Conservation (phyloP, 352 stramenopile genomes). For the Globisporangium spiculum region DNA sequence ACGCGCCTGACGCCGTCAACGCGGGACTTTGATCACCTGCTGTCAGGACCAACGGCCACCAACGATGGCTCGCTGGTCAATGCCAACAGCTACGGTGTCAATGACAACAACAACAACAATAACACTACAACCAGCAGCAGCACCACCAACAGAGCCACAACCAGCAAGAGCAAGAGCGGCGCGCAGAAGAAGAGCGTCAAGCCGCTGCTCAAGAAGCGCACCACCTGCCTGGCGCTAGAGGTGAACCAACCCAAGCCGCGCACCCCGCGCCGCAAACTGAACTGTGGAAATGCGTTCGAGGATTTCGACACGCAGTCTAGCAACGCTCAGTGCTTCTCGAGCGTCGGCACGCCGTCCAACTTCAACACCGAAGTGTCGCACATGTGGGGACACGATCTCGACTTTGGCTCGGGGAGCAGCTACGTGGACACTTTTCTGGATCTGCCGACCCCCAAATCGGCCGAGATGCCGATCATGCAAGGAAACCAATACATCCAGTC, state of each 20-base stretch:
- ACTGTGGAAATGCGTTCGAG: conserved; percentile 58
- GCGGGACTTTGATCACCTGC: conserved; percentile 12
- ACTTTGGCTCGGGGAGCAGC: conserved; percentile 32
- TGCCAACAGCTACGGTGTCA: conserved; percentile 5
- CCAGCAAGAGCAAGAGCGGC: conserved; percentile 4
- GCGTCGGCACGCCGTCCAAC: conserved; percentile 70
- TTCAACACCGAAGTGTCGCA: conserved; percentile 43
- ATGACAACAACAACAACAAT: background rate
- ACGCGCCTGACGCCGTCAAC: conserved; percentile 38
- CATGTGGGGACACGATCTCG: conserved; percentile 65
- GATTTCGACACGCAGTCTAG: conserved; percentile 32
- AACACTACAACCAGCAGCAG: background rate
- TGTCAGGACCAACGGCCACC: background rate
- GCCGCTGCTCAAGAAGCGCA: conserved; percentile 62
- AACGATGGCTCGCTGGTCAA: background rate
- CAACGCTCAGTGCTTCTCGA: conserved; percentile 32
- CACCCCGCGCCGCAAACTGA: conserved; percentile 64
- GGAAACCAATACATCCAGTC: conserved; percentile 14
- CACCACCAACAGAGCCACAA: background rate
- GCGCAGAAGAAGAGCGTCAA: conserved; percentile 36
- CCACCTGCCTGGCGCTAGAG: conserved; percentile 52
- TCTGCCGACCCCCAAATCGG: conserved; percentile 59
- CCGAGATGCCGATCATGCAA: conserved; percentile 36
- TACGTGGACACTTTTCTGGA: conserved; percentile 77
- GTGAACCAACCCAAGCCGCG: conserved; percentile 57